Conservation (phyloP, 2,329 filamentous ascomycete genomes). For the Pyrenochaeta sp. region DNA sequence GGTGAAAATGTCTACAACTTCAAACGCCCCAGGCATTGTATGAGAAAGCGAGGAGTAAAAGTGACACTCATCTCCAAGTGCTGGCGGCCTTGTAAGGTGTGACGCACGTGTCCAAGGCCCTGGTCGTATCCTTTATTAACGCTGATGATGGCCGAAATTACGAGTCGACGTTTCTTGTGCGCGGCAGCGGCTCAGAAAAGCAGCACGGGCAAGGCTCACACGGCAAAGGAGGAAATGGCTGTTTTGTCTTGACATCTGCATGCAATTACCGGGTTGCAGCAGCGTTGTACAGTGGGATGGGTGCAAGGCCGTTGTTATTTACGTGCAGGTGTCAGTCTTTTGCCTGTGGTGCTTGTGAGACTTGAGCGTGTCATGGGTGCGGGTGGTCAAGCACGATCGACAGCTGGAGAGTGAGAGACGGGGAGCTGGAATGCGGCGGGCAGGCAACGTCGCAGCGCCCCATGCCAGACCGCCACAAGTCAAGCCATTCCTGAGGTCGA, state of each 20-base stretch:
- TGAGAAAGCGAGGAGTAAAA: not conserved
- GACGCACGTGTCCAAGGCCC: slow-evolving; percentile 6
- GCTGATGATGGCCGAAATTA: slow-evolving; percentile 33
- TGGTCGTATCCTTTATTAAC: slow-evolving; percentile 18
- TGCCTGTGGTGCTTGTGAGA: not conserved
- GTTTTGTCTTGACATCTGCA: slow-evolving; percentile 24
- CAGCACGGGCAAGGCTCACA: slow-evolving; percentile 15
- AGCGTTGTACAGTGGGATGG: too few species aligned
- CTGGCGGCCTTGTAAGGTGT: not conserved
- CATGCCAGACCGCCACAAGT: too few species aligned
- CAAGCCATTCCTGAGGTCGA: too few species aligned
- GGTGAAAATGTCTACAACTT: slow-evolving; percentile 2
- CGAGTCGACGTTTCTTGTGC: slow-evolving; percentile 25
- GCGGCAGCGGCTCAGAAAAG: slow-evolving; percentile 21
- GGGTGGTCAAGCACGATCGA: slow-evolving; percentile 1
- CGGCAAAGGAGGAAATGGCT: slow-evolving; percentile 11
- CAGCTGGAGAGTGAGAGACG: not conserved
- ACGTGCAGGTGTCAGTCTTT: not conserved
- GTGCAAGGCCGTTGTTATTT: too few species aligned
- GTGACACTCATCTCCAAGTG: too few species aligned
- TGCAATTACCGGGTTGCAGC: slow-evolving; percentile 27
- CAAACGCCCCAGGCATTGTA: not conserved
- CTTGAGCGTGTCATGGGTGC: slow-evolving; percentile 17
- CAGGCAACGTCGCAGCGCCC: too few species aligned
- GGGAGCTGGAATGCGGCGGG: slow-evolving; percentile 1